Evolutionary conservation across 2,329 filamentous ascomycete genomes (phyloP).

Genomic region (Colletotrichum ledebouriae): DNA sequence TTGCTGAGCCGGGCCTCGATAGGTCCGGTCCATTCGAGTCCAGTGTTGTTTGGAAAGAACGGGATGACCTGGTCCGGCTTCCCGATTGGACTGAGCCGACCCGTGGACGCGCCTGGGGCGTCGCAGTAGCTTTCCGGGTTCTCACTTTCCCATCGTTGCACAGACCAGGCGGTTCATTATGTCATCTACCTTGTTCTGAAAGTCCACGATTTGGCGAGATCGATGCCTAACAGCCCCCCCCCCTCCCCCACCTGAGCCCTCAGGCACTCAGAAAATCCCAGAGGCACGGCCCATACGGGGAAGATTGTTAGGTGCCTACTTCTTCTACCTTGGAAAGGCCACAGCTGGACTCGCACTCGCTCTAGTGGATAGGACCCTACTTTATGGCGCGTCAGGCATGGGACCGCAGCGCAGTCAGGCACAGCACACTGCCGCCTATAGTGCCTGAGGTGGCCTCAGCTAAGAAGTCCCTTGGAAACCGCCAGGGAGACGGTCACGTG

Average conservation of each 20-base stretch:
- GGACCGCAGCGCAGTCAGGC: neutral
- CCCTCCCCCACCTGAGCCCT: neutral
- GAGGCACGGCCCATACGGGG: slow-evolving; percentile 4
- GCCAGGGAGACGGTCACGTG: slow-evolving; percentile 35
- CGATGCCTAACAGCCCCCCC: slow-evolving; percentile 12
- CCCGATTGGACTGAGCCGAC: slow-evolving; percentile 10
- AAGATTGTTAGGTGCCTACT: no score
- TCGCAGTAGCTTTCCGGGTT: slow-evolving; percentile 31
- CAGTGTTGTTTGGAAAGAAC: slow-evolving; percentile 4
- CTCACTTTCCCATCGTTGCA: slow-evolving; percentile 31
- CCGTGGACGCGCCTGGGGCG: neutral
- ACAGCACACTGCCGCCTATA: neutral
- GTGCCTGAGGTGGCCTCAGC: neutral
- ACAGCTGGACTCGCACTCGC: slow-evolving; percentile 17
- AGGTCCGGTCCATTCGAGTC: no score
- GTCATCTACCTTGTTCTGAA: neutral
- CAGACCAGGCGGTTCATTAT: slow-evolving; percentile 17
- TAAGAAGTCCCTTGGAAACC: slow-evolving; percentile 7
- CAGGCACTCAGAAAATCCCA: slow-evolving; percentile 1
- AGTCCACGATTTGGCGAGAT: neutral
- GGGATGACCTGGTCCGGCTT: slow-evolving; percentile 6
- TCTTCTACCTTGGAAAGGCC: neutral
- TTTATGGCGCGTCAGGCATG: neutral
- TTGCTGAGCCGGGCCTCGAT: neutral
- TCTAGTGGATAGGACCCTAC: neutral